Base-by-base conservation (phyloP, 495 filamentous ascomycete genomes). In the Parachaetomium inaequale region DNA sequence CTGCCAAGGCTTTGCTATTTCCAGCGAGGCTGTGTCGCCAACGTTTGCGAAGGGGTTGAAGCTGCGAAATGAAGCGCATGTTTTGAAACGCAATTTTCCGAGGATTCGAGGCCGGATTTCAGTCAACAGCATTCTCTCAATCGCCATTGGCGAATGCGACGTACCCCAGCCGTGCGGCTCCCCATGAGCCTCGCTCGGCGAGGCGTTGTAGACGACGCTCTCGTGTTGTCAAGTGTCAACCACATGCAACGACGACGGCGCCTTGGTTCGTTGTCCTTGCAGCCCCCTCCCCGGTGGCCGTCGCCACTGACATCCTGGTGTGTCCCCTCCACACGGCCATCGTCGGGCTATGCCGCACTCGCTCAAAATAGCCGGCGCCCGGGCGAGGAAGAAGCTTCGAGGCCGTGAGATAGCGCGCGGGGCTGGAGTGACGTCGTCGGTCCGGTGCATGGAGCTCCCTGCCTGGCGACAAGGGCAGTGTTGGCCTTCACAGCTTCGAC, bases 41-140 rank as follows among this genome's bases (percentile, higher is more conserved):
- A 49, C 36, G 7, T 50, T n/a, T 29, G 47, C 32, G 36, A 29
- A 32, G 11, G n/a, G 29, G 17, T 47, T 38, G 45, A 29, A 34
- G 32, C 38, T 11, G 26, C 2, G 15, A 42, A 38, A 61, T 50
- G 55, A 45, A 47, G 38, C 36, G 4, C 57, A 45, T 42, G 46
- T 2, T 47, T 46, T 64, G 55, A 69, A 64, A 52, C 45, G 45
- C 12, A 32, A 32, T 23, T 15, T 11, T 50, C 40, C 21, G 15
- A 56, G 42, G 12, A 25, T 55, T 55, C 12, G 31, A 54, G 50
- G 54, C 7, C 28, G 56, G 40, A 63, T 43, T 60, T 66, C 58
- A 72, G 70, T 68, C 68, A 72, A 70, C 70, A 64, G 52, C 60
- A 69, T 69, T 68, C 61, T 71, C 66, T 68, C 17, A n/a, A 54